Percentiles rank a stretch among this genome's conserved stretches.
Conservation (phyloP, 179 eudicot species). For the Sideroxylon spinosum region DNA sequence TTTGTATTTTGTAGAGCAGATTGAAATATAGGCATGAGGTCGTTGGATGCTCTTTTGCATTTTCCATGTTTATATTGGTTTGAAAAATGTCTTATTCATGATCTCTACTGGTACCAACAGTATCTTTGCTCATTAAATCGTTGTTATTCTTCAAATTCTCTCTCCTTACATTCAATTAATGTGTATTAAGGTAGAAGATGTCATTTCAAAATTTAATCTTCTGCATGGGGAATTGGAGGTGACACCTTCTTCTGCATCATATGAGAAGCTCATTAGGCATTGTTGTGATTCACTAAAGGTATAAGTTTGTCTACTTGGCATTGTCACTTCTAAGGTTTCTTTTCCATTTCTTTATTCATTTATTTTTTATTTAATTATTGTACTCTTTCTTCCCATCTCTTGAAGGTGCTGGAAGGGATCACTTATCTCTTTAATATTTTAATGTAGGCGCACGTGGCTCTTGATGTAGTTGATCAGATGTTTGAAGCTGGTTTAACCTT, state of each 20-base stretch:
- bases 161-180: slow-evolving; percentile 20
- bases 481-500: slow-evolving; percentile 49
- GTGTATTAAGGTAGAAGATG: slow-evolving; percentile 61
- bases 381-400: neutral
- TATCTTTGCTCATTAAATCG: neutral
- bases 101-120: neutral
- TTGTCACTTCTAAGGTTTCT: neutral
- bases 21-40: too few species aligned
- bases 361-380: too few species aligned
- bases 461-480: slow-evolving; percentile 70
- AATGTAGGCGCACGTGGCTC: slow-evolving; percentile 64
- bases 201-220: slow-evolving; percentile 41
- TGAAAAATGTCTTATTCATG: neutral
- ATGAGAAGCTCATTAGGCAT: slow-evolving; percentile 59
- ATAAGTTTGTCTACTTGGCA: slow-evolving; percentile 13
- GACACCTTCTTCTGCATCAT: slow-evolving; percentile 50
- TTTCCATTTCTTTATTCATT: too few species aligned
- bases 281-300: slow-evolving; percentile 65
- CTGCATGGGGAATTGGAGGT: slow-evolving; percentile 65
- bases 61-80: neutral
- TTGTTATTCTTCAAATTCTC: neutral
- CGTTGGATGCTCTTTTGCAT: too few species aligned
- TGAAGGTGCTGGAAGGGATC: neutral
- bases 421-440: neutral
- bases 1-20: too few species aligned